A percentile compares a stretch with the other conserved stretches of the same genome.
phyloP scores from a whole-genome alignment of 176 grass and related monocot species.

The Echinochloa phyllopogon region DNA sequence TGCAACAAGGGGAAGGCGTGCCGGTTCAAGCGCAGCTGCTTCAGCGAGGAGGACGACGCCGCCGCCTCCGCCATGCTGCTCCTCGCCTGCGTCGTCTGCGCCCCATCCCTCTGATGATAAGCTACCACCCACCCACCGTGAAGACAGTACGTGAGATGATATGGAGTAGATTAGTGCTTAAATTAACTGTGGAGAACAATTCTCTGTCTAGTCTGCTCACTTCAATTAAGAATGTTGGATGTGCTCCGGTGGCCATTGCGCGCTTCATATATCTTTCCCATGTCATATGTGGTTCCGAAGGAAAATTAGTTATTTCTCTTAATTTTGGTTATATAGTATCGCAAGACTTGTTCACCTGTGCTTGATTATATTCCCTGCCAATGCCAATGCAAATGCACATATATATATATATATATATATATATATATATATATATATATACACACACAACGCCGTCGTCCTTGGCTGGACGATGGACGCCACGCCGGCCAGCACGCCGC shows the following conservation, averaged over 20 bases:
- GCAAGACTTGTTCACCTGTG: background rate
- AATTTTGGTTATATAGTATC: background rate
- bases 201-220: background rate
- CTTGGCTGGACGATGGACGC: no score
- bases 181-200: background rate
- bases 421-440: no score
- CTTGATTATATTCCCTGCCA: no score
- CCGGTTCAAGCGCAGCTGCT: conserved; percentile 92
- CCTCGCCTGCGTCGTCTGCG: conserved; percentile 76
- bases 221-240: background rate
- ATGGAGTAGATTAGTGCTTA: background rate
- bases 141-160: background rate
- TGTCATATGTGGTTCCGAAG: background rate
- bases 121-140: no score
- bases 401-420: no score
- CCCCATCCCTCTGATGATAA: conserved; percentile 35
- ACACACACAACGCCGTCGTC: no score
- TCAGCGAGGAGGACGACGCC: conserved; percentile 78
- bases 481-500: no score
- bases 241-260: background rate
- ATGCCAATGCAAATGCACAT: no score
- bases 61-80: conserved; percentile 77
- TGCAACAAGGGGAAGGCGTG: conserved; percentile 77
- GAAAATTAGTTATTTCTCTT: background rate
- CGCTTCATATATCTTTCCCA: no score